phyloP scores from a whole-genome alignment of 768 basidiomycete genomes.

The Rhodotorula diobovata region DNA sequence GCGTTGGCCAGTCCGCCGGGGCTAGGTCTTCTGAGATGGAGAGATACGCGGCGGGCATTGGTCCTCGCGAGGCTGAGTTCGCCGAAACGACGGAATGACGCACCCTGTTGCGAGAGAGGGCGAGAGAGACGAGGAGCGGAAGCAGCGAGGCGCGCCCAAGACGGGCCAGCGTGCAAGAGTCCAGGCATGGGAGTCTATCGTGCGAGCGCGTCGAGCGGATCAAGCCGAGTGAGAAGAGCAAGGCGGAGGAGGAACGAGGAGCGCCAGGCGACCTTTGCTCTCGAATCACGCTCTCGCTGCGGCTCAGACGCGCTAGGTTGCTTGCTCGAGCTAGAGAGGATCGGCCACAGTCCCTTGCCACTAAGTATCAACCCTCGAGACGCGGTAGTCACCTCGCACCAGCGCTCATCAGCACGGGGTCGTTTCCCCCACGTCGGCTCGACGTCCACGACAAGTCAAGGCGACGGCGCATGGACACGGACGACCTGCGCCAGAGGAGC shows the following conservation, averaged over 20 bases:
- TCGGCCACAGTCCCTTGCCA: too few species aligned
- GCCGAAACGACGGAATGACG: neutral
- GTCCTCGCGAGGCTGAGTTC: too few species aligned
- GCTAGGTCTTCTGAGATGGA: too few species aligned
- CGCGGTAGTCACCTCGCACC: too few species aligned
- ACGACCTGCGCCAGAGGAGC: neutral
- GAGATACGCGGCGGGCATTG: too few species aligned
- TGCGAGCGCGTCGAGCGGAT: neutral
- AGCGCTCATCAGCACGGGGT: neutral
- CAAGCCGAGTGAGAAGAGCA: neutral
- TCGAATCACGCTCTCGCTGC: too few species aligned
- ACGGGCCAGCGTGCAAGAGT: neutral
- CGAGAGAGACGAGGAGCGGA: neutral
- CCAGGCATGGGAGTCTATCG: neutral
- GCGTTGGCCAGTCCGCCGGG: too few species aligned
- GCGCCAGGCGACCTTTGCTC: too few species aligned
- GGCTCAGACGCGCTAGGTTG: too few species aligned
- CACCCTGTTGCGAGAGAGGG: neutral
- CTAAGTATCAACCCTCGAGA: too few species aligned
- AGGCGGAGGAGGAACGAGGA: neutral
- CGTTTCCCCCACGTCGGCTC: too few species aligned
- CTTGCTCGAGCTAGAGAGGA: too few species aligned
- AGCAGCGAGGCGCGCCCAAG: neutral
- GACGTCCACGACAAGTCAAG: rapidly evolving
- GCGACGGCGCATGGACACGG: neutral